Evolutionary conservation across 495 filamentous ascomycete genomes (phyloP).

Genomic region (Penicillium flavigenum): DNA sequence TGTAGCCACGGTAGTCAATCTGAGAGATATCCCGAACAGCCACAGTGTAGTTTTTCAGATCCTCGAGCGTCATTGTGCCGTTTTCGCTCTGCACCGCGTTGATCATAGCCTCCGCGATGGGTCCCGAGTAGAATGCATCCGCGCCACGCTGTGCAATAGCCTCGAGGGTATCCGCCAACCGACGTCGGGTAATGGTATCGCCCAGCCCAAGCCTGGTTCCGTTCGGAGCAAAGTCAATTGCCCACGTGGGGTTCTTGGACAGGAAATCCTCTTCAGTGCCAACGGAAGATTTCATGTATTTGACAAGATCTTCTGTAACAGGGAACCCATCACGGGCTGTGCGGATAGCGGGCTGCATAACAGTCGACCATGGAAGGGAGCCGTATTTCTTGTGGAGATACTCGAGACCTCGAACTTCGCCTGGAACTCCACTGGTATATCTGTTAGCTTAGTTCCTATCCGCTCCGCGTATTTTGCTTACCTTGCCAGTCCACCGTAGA

Average conservation of each 20-base stretch:
- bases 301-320: constrained; percentile 66
- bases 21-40: constrained; percentile 58
- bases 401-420: constrained; percentile 76
- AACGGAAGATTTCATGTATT: constrained; percentile 59
- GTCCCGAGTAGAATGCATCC: constrained; percentile 74
- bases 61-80: constrained; percentile 80
- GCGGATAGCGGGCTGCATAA: constrained; percentile 70
- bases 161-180: constrained; percentile 77
- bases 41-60: constrained; percentile 68
- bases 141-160: constrained; percentile 67
- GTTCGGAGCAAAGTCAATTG: constrained; percentile 84
- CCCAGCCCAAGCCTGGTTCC: constrained; percentile 66
- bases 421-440: constrained; percentile 65
- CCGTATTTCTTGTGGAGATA: constrained; percentile 74
- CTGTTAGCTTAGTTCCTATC: neutral
- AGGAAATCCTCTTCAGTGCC: constrained; percentile 58
- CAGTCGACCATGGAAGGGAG: constrained; percentile 62
- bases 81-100: constrained; percentile 58
- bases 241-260: constrained; percentile 70
- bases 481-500: constrained; percentile 66
- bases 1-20: constrained; percentile 71
- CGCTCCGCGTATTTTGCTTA: constrained; percentile 9
- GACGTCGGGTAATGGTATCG: constrained; percentile 72
- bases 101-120: constrained; percentile 72
- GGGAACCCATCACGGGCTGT: constrained; percentile 74